Base-by-base conservation (phyloP, 768 basidiomycete species). In the Naganishia vishniacii region DNA sequence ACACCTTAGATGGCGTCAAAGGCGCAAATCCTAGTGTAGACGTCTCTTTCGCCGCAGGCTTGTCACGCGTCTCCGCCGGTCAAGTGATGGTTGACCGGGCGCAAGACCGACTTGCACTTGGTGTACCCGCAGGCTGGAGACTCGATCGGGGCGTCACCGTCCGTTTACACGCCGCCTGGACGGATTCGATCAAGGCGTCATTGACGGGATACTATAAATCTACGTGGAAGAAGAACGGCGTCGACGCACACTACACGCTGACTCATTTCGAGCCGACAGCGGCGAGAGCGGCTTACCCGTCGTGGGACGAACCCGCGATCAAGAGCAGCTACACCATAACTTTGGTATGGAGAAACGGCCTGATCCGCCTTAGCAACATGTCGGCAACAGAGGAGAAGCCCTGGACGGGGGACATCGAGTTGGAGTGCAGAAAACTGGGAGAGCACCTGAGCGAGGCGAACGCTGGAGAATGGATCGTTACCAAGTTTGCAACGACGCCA, bases 191-290 rank as follows among this genome's bases (percentile, higher is more conserved):
- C 48, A 84, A 82, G 2, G 82, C 81, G 40, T 81, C 79, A 61
- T 88, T 95, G 89, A 83, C 83, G 72, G 91, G 90, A 31, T 70
- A 71, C 65, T 68, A 67, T 53, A 67, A 62, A 40, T 67, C 61
- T 26, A 25, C 53, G 2, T 49, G 44, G 82, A 66, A 49, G 40
- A 71, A 71, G 58, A 83, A 86, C 72, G 74, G 82, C 42, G 82
- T 59, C 32, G 63, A 65, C 8, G 40, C 40, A 18, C 78, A 70
- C 66, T 79, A 79, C 64, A 82, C 87, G 29, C 79, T 97, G 53
- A 95, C 94, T 37, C 93, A 98, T 78, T 94, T 92, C 68, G 90
- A 94, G 86, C 85, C 92, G 37, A 93, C 88, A 44, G 86, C 86
- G 65, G 92, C 93, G 9, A 81, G 91, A 48, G 82, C 84, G 67